Conservation (phyloP, 164 flowering plant species). For the Macadamia integrifolia region DNA sequence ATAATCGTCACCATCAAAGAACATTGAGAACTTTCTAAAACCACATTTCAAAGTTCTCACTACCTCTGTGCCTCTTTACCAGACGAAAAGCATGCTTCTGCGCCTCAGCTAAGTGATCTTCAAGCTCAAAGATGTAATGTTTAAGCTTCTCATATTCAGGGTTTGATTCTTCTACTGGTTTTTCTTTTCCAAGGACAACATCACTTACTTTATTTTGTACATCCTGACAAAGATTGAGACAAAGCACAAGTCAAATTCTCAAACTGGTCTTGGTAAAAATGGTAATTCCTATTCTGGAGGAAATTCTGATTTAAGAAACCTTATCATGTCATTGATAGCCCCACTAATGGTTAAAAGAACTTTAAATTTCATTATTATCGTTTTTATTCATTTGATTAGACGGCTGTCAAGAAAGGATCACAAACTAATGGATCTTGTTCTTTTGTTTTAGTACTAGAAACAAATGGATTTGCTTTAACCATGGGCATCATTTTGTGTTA, state of each 20-base stretch:
- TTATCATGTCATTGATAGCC: no score
- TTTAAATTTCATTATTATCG: no score
- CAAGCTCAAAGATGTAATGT: conserved; percentile 86
- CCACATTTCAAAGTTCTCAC: not conserved
- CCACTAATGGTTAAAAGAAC: no score
- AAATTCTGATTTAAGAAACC: no score
- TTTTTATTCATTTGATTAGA: no score
- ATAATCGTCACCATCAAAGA: not conserved
- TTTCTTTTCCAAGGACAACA: conserved; percentile 95
- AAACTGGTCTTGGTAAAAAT: not conserved
- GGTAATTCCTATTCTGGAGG: not conserved
- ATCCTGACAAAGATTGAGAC: conserved; percentile 47
- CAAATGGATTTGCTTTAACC: no score
- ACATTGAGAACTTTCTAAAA: not conserved
- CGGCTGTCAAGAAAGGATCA: no score
- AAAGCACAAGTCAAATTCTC: conserved; percentile 1
- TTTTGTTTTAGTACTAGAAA: no score
- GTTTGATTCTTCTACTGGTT: conserved; percentile 91
- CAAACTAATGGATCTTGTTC: no score
- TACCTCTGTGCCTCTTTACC: conserved; percentile 98
- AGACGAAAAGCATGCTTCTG: conserved; percentile 97
- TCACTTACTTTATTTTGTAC: conserved; percentile 93
- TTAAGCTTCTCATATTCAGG: conserved; percentile 92
- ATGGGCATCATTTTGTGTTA: no score
- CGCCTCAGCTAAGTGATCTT: conserved; percentile 91